Evolutionary conservation across 2,329 filamentous ascomycete genomes (phyloP), one percentile per base, ranked within the genome.

Genomic region (Venturiaceae sp.): DNA sequence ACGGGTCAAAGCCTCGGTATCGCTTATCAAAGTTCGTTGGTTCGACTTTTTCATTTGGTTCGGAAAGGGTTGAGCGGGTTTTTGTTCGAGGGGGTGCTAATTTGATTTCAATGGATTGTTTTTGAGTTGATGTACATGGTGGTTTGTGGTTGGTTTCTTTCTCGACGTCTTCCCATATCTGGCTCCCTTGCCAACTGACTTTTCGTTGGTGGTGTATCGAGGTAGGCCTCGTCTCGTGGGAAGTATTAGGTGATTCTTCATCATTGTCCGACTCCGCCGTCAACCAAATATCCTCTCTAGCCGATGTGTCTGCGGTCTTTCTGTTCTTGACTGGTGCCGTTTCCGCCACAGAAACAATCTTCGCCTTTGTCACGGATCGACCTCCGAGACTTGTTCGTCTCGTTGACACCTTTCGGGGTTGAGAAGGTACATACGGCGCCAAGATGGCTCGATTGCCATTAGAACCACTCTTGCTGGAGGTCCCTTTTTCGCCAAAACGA

Each of bases 281-380:
- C 23, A 69, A 62, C 68, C 68, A 70, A 21, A 67, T 67, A 33
- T 68, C 66, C 26, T 64, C 60, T 33, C 65, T 60, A 23, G 53
- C 33, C 57, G 62, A 9, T 55, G n/a, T 8, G 8, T 60, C 21
- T 58, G 46, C 61, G 62, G 9, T 14, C 23, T 13, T 36, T 11
- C 32, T 23, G 3, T 7, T 11, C 30, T 5, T 30, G 3, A 28
- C 14, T 36, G 16, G 4, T 33, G 32, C 23, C 6, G 52, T 4
- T 8, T 21, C 23, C 34, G 52, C 2, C 16, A 30, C 7, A 6
- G 30, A 30, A 34, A 54, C 1, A 5, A 14, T 30, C 32, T 23
- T 36, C 23, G 23, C 28, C 52, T 54, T 34, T 9, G 32, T 13
- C 32, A n/a, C 9, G 7, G 32, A 13, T 5, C 30, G 16, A 8